A percentile compares a stretch with the other conserved stretches of the same genome.
These are phyloP conservation scores for Coemansia sp. DNA, from an alignment of 192 early-diverging fungal genomes.

Conservation along the genomic window DNA sequence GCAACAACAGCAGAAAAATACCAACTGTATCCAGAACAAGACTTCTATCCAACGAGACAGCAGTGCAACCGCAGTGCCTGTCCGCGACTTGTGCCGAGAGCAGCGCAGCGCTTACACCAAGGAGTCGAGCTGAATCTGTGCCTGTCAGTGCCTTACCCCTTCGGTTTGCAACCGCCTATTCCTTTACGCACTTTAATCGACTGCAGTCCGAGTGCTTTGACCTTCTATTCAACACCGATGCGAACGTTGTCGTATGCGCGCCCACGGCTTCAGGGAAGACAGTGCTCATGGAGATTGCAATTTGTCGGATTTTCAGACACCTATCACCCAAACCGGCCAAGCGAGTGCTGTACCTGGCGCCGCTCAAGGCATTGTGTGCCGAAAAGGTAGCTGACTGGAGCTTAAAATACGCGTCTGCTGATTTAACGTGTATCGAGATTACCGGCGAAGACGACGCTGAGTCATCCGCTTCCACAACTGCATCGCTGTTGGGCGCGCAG, in stretches of 20 bases:
- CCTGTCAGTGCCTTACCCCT: constrained; percentile 6
- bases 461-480: background rate
- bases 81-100: no score
- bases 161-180: constrained; percentile 8
- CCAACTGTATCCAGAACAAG: no score
- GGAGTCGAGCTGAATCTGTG: no score
- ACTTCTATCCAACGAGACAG: no score
- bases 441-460: constrained; percentile 46
- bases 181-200: constrained; percentile 30
- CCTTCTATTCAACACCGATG: constrained; percentile 5
- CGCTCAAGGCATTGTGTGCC: constrained; percentile 61
- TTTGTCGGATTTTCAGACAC: constrained; percentile 12
- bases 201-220: constrained; percentile 27
- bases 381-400: constrained; percentile 62
- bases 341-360: constrained; percentile 61
- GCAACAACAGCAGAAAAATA: no score
- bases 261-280: constrained; percentile 72
- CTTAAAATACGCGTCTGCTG: constrained; percentile 39
- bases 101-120: no score
- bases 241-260: constrained; percentile 41
- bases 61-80: no score
- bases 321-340: background rate
- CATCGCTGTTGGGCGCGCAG: constrained; percentile 27
- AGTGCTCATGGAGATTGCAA: constrained; percentile 57
- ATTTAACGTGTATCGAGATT: constrained; percentile 48